phyloP scores from a whole-genome alignment of 192 early-diverging fungal genomes.

The Physocladia obscura region DNA sequence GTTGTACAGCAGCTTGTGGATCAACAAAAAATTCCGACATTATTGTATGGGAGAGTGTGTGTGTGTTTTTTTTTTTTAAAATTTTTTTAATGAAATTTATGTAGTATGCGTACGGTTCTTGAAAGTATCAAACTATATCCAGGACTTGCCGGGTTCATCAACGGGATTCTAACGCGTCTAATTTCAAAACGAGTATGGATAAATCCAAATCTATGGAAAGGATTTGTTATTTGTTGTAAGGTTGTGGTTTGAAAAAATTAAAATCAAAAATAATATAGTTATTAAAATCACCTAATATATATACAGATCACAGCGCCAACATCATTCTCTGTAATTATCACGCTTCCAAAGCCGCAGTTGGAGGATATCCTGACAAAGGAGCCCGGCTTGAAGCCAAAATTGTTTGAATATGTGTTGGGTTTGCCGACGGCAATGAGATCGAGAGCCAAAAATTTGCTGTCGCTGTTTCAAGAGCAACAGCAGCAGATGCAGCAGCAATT shows the following conservation, averaged over 20 bases:
- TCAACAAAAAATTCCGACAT: constrained; percentile 60
- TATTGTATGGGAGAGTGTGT: constrained; percentile 40
- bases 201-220: constrained; percentile 69
- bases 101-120: constrained; percentile 70
- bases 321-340: constrained; percentile 32
- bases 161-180: constrained; percentile 57
- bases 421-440: constrained; percentile 23
- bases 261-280: background rate
- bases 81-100: background rate
- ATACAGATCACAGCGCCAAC: constrained; percentile 23
- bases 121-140: constrained; percentile 66
- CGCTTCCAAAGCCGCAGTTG: constrained; percentile 33
- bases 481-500: too few species aligned
- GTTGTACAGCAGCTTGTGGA: constrained; percentile 67
- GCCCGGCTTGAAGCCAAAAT: constrained; percentile 16
- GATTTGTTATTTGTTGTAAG: constrained; percentile 67
- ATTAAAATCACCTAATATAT: background rate
- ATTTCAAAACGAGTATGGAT: constrained; percentile 70
- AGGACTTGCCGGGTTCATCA: constrained; percentile 59
- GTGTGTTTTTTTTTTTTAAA: too few species aligned
- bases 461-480: constrained; percentile 18
- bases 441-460: constrained; percentile 10
- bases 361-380: constrained; percentile 31
- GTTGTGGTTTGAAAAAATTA: too few species aligned
- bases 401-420: constrained; percentile 30